phyloP scores from a whole-genome alignment of 805 yeast species.

The Priceomyces carsonii region DNA sequence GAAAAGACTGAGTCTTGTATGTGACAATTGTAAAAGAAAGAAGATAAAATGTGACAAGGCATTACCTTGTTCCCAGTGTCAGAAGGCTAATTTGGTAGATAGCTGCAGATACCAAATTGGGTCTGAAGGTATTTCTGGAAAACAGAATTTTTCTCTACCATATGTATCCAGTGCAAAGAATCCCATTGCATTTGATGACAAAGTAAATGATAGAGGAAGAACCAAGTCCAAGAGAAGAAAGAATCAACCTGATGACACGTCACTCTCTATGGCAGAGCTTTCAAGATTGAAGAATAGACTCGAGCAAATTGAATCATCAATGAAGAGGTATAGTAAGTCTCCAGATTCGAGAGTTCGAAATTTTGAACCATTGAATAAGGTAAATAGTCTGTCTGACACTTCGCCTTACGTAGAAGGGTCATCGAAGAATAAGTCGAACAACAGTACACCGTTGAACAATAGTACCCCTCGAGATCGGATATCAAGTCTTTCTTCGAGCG shows the following conservation, averaged over 20 bases:
- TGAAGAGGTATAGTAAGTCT: not conserved
- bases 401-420: not conserved
- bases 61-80: slow-evolving; percentile 36
- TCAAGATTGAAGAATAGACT: slow-evolving; percentile 18
- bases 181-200: slow-evolving; percentile 15
- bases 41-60: slow-evolving; percentile 38
- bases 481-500: too few relatives aligned
- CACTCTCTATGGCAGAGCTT: slow-evolving; percentile 15
- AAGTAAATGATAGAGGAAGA: not conserved
- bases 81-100: slow-evolving; percentile 23
- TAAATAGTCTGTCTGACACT: not conserved
- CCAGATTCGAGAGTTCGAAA: not conserved
- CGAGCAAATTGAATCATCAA: slow-evolving; percentile 15
- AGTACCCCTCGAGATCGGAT: too few relatives aligned
- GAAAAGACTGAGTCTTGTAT: slow-evolving; percentile 40
- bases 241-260: slow-evolving; percentile 6
- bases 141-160: slow-evolving; percentile 9
- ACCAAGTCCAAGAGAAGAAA: not conserved
- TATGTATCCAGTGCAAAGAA: slow-evolving; percentile 20
- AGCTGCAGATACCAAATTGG: slow-evolving; percentile 12
- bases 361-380: not conserved
- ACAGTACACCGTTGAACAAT: too few relatives aligned
- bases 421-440: not conserved
- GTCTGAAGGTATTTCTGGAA: not conserved
- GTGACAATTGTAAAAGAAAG: slow-evolving; percentile 32